Base-by-base conservation (phyloP, 768 basidiomycete species). In the Tulasnella sp. region DNA sequence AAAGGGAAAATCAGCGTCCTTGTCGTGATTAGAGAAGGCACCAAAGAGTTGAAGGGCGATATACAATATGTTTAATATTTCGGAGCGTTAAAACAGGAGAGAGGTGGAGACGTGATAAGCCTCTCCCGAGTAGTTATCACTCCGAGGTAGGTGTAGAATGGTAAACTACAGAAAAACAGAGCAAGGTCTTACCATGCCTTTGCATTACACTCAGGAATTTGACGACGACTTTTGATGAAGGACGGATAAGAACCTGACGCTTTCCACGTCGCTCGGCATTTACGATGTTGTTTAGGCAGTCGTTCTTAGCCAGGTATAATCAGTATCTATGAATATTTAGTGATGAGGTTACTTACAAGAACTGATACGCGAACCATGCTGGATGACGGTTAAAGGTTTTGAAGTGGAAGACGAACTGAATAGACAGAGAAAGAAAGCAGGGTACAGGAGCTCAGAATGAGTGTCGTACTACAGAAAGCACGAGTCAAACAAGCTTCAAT, bases 201-300 rank as follows among this genome's bases (percentile, higher is more conserved):
- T 99, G 95, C 89, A 98, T 96, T 64, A 98, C 95, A 59, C 80
- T 83, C 59, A 99, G 72, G 72, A 96, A 95, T 69, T 95, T 95
- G 60, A 99, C 83, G 58, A 96, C 79, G 66, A 99, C 95, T 72
- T 99, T 99, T 58, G 90, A 93, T 3, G 86, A 89, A 50, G 95
- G 95, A 45, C 93, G 81, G 69, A 99, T 79, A 62, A 99, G 83
- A 56, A 99, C 95, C 72, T 99, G 95, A 63, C 95, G 89, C 76
- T 99, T 99, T 64, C 95, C 95, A 64, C 91, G 87, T 66, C 90
- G 89, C 75, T 98, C 95, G 64, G 95, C 95, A 60, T 99, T 99
- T 81, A 95, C 89, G 60, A 96, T 95, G 79, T 87, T 93, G 80
- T 93, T 96, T 79, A 72, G 65, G 63, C 70, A 85, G 76, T 77